Percentiles rank a stretch among this genome's conserved stretches.
These are phyloP conservation scores for Tulasnella sp. DNA, from an alignment of 768 basidiomycete species.

Conservation along the genomic window DNA sequence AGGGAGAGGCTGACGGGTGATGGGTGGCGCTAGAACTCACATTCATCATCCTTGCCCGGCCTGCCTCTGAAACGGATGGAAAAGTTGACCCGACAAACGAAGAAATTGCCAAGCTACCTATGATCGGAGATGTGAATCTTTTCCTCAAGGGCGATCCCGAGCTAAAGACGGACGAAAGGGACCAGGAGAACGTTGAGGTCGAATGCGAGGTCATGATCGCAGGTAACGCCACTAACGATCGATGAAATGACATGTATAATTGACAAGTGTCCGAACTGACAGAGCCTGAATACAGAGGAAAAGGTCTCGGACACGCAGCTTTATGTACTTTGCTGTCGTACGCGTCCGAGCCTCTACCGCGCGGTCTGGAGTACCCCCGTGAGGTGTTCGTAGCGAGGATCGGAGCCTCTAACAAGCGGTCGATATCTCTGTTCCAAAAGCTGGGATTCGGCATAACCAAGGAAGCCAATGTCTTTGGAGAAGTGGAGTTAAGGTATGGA, in stretches of 20 bases:
- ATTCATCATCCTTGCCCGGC: slow-evolving; percentile 67
- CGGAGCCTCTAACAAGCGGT: slow-evolving; percentile 51
- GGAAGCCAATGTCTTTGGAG: slow-evolving; percentile 58
- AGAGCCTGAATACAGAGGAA: slow-evolving; percentile 58
- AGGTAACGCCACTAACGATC: slow-evolving; percentile 1
- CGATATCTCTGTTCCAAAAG: slow-evolving; percentile 58
- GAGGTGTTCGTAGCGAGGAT: slow-evolving; percentile 55
- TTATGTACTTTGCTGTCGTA: slow-evolving; percentile 58
- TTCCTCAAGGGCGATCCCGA: slow-evolving; percentile 51
- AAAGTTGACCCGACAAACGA: slow-evolving; percentile 14
- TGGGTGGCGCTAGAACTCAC: slow-evolving; percentile 51
- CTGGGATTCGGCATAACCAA: slow-evolving; percentile 65
- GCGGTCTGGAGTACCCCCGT: slow-evolving; percentile 30
- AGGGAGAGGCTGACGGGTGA: background rate
- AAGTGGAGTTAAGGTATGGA: slow-evolving; percentile 70
- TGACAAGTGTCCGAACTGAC: background rate
- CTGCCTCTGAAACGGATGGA: slow-evolving; percentile 18
- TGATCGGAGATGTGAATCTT: slow-evolving; percentile 90
- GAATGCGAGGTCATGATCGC: slow-evolving; percentile 47
- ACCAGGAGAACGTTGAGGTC: slow-evolving; percentile 43
- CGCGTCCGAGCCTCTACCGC: slow-evolving; percentile 30
- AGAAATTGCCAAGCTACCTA: slow-evolving; percentile 35
- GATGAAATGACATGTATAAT: background rate
- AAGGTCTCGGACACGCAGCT: slow-evolving; percentile 51
- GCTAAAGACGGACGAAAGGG: slow-evolving; percentile 25